phyloP scores from a whole-genome alignment of 129 eudicot genomes.

The Ambrosia artemisiifolia region DNA sequence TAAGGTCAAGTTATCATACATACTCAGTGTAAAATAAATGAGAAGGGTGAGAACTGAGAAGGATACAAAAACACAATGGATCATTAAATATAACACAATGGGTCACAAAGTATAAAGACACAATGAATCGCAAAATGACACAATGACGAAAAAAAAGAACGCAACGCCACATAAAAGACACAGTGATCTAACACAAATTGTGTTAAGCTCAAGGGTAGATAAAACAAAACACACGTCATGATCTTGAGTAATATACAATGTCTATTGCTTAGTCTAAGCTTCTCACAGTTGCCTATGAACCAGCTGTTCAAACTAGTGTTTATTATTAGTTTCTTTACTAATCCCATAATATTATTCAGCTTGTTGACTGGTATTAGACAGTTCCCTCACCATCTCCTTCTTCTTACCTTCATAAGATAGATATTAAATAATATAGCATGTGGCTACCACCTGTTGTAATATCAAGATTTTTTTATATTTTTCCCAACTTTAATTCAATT shows the following conservation, averaged over 20 bases:
- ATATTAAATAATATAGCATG: background rate
- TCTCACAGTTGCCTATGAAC: slow-evolving; percentile 13
- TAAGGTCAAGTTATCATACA: too few relatives aligned
- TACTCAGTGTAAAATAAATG: too few relatives aligned
- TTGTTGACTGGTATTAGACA: slow-evolving; percentile 6
- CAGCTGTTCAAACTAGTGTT: background rate
- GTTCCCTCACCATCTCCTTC: slow-evolving; percentile 17
- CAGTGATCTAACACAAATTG: too few relatives aligned
- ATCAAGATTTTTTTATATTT: background rate
- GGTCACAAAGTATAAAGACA: too few relatives aligned
- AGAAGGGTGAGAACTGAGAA: too few relatives aligned
- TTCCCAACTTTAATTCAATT: slow-evolving; percentile 6
- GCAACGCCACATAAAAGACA: too few relatives aligned
- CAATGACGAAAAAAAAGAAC: too few relatives aligned
- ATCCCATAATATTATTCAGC: background rate
- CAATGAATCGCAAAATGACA: too few relatives aligned
- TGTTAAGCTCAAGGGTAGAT: too few relatives aligned
- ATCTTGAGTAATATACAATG: background rate
- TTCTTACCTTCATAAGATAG: background rate
- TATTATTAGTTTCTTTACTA: background rate
- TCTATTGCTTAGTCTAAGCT: slow-evolving; percentile 17
- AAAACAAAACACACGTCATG: too few relatives aligned
- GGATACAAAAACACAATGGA: too few relatives aligned
- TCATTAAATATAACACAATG: too few relatives aligned
- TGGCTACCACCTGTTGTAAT: background rate